Evolutionary conservation across 805 yeast species (phyloP).

Genomic region (Starmerella asiatica): DNA sequence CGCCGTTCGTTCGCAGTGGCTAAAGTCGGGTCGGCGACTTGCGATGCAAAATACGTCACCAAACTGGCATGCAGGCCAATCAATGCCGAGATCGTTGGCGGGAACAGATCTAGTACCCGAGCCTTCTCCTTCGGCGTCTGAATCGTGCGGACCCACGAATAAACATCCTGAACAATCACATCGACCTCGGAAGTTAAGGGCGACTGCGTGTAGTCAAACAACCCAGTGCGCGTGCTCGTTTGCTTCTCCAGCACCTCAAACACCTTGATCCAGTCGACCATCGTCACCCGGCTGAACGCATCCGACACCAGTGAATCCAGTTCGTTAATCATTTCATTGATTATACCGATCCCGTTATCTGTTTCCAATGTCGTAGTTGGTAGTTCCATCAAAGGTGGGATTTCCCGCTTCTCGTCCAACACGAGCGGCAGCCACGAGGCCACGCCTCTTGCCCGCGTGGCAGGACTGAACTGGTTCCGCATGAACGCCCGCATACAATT

Average conservation of each 20-base stretch:
- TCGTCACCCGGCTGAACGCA: conserved; percentile 42
- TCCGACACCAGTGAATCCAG: conserved; percentile 50
- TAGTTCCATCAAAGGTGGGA: conserved; percentile 2
- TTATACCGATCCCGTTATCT: conserved; percentile 18
- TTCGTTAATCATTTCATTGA: conserved; percentile 49
- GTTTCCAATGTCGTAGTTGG: conserved; percentile 12
- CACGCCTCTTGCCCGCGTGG: background rate
- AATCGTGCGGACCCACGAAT: conserved; percentile 52
- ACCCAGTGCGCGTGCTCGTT: conserved; percentile 42
- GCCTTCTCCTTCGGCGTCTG: conserved; percentile 30
- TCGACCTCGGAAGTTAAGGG: conserved; percentile 35
- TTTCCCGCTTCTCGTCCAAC: background rate
- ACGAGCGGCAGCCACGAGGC: conserved; percentile 2
- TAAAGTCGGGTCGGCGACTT: conserved; percentile 49
- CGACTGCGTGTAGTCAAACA: conserved; percentile 43
- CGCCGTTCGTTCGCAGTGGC: conserved; percentile 40
- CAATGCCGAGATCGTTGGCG: conserved; percentile 52
- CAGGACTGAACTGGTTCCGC: conserved; percentile 7
- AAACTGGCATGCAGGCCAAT: conserved; percentile 56
- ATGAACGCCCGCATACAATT: conserved; percentile 2
- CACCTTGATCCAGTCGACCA: conserved; percentile 66
- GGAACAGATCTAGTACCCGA: conserved; percentile 39
- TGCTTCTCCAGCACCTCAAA: conserved; percentile 63
- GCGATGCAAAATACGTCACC: conserved; percentile 47
- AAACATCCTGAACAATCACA: conserved; percentile 52